A percentile compares a stretch with the other conserved stretches of the same genome.
phyloP scores from a whole-genome alignment of 2,329 filamentous ascomycete genomes.

The Ceratocystis harringtonii region DNA sequence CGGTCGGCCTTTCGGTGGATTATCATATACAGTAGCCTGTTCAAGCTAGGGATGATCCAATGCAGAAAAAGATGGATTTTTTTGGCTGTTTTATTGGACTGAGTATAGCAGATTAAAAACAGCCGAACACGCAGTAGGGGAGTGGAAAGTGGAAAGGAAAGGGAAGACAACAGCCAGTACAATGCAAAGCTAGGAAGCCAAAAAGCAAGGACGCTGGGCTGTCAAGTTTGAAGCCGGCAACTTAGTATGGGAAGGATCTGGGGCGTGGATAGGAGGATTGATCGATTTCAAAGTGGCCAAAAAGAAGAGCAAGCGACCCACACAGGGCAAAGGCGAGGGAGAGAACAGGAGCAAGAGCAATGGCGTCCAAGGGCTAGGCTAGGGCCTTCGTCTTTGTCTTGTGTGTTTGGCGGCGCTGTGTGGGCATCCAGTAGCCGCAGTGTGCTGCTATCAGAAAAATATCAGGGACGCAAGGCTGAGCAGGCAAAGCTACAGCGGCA shows the following conservation, averaged over 20 bases:
- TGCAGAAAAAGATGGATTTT: not conserved
- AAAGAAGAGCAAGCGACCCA: not conserved
- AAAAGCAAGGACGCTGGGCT: not conserved
- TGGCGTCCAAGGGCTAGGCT: not conserved
- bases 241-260: slow-evolving; percentile 7
- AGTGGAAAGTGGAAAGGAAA: not conserved
- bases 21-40: not conserved
- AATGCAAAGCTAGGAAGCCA: not conserved
- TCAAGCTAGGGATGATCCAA: not conserved
- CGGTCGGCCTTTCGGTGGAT: slow-evolving; percentile 4
- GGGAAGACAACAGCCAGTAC: not conserved
- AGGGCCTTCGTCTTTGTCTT: not conserved
- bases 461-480: not conserved
- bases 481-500: not conserved
- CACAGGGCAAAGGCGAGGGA: not conserved
- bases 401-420: not conserved
- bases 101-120: not conserved
- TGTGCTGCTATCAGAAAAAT: not conserved
- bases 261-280: slow-evolving; percentile 7
- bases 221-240: slow-evolving; percentile 6
- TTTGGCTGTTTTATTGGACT: not conserved
- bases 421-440: not conserved
- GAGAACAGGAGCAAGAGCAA: not conserved
- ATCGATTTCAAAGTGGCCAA: not conserved
- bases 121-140: not conserved